Evolutionary conservation across 169 alveolate genomes (phyloP), one percentile per base, ranked within the genome.

Genomic region (Theileria luwenshuni): DNA sequence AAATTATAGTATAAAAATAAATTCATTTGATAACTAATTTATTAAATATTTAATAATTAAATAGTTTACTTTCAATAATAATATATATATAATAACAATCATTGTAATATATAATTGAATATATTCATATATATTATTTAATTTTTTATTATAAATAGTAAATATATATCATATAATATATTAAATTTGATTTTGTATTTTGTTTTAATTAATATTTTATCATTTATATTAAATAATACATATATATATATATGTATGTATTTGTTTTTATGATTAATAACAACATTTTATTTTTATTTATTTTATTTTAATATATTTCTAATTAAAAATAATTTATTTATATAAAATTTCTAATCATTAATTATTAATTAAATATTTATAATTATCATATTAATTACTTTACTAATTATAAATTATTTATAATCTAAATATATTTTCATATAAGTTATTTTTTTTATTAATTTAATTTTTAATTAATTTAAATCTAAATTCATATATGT

Each of bases 221-320:
- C 3, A 13, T 23, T n/a, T 2, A 54, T 2, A 2, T 2, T 13
- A n/a, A 13, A 54, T 6, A 49, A 5, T 49, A 43, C 13, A 43
- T 43, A 43, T 43, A 43, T 43, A 43, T 43, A 43, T 43, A 43
- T 43, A 43, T 43, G 51, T 43, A 43, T 43, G 13, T 43, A 43
- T 13, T 13, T 43, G 17, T 43, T 43, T 43, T 43, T 43, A 17
- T 43, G 17, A 43, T 13, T 43, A 13, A 43, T 43, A 43, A 43
- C 17, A 43, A 43, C 51, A 43, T 43, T 13, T 5, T 49, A 49
- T 49, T 49, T 6, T 21, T 49, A 21, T 8, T 21, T 49, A 49
- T 5, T 49, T 49, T 49, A 49, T 21, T 49, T 49, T 49, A 5
- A 5, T 49, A 49, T 5, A 49, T 49, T 5, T 49, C 23, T 5